Evolutionary conservation across 208 protist species (phyloP).

Genomic region (Trypanosomatidae sp.): DNA sequence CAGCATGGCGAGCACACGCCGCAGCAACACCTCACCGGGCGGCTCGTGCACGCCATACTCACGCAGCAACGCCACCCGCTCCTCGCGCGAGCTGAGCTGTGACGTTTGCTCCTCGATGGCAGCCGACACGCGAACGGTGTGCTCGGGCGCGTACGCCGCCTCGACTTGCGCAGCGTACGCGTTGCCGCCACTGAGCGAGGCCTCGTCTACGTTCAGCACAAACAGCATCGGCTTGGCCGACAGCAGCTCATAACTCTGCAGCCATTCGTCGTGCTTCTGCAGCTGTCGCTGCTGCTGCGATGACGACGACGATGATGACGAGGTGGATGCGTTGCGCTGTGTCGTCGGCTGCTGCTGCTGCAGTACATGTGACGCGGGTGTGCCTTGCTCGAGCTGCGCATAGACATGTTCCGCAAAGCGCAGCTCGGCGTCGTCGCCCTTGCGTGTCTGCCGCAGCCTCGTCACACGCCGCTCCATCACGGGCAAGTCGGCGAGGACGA

Average conservation of each 20-base stretch:
- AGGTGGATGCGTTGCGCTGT: constrained; percentile 4
- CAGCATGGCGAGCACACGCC: constrained; percentile 37
- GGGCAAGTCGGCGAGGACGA: constrained; percentile 72
- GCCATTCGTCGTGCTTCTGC: constrained; percentile 14
- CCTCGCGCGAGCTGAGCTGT: constrained; percentile 40
- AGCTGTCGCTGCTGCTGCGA: too few species aligned
- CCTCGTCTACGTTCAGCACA: constrained; percentile 78
- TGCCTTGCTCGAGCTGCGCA: too few species aligned
- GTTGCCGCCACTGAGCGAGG: constrained; percentile 35
- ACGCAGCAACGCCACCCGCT: constrained; percentile 55
- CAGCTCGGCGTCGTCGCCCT: constrained; percentile 18
- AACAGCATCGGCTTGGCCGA: constrained; percentile 76
- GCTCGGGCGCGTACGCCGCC: constrained; percentile 26
- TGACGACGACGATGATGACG: too few species aligned
- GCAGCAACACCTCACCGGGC: constrained; percentile 53
- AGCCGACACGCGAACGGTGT: constrained; percentile 52
- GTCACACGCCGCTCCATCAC: constrained; percentile 42
- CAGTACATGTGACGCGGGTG: background rate
- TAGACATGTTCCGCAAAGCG: constrained; percentile 7
- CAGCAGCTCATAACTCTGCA: constrained; percentile 52
- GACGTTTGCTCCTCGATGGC: constrained; percentile 75
- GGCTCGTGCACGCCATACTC: constrained; percentile 66
- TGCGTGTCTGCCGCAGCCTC: constrained; percentile 29
- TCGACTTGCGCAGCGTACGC: constrained; percentile 32
- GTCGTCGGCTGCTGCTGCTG: background rate